Base-by-base conservation (phyloP, 2,329 filamentous ascomycete species). In the Cercospora sp. region DNA sequence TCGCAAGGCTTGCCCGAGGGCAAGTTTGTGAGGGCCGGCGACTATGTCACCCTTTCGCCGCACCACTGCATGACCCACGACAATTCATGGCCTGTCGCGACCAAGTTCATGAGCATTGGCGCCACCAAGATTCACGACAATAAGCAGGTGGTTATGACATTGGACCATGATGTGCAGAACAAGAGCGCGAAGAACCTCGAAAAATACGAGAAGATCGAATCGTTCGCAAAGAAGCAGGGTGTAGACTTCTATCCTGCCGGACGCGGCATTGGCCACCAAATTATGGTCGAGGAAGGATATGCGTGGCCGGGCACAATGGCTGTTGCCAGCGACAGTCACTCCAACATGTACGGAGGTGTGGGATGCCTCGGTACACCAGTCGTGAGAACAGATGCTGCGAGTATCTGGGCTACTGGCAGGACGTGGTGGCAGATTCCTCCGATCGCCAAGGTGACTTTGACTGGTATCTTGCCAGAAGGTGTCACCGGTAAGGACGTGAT, bases 401-500 rank as follows among this genome's bases (percentile, higher is more conserved):
- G 86, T 72, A 92, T 97, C 45, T 97, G 90, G 91, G 90, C 91
- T 0, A 97, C 93, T 0, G 88, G 89, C 3, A 83, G 85, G 72
- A 97, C 91, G 0, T 97, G 93, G 93, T 97, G 89, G 88, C 91
- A 96, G 81, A 86, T 95, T 26, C 94, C 94, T 0, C 92, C 93
- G 0, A 87, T 97, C 30, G 92, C 91, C 0, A 90, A 91, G 80
- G 87, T 97, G 26, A 94, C 87, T 0, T 84, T 98, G 10, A 91
- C 86, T 0, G 94, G 93, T 6, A 80, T 87, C 0, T 82, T 97
- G 6, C 94, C 92, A 0, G 82, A 83, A 1, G 94, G 94, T 10
- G 93, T 97, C 0, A 93, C 91, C 0, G 94, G 93, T 31, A 98
- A 99, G 80, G 95, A 98, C 78, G 91, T 97, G 12, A 98, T 98